Evolutionary conservation across 2,329 filamentous ascomycete genomes (phyloP), one percentile per base, ranked within the genome.

Genomic region (Ustulina deusta): DNA sequence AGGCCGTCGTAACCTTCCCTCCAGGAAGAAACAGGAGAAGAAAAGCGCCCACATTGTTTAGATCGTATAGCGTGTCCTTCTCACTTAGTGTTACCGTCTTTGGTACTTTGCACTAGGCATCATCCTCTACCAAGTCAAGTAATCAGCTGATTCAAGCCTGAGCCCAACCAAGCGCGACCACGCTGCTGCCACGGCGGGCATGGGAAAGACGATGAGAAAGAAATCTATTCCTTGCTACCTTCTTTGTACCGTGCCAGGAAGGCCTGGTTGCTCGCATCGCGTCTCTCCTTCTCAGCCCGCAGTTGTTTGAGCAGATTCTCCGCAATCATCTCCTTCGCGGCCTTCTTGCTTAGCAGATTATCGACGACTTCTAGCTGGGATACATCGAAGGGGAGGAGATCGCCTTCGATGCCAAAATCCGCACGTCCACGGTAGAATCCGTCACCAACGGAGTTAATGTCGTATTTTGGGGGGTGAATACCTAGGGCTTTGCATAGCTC

Each of bases 301-400:
- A 87, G 66, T 73, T 78, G 80, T 6, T 42, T 68, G 15, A 85
- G 69, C 2, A 86, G 73, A 36, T 72, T 69, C 69, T 80, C 77
- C 0, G 83, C 82, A 3, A 86, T 73, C 61, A 73, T 74, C 66
- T 81, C 76, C 70, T 75, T 81, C 0, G 82, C 77, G 10, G 74
- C 66, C 49, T 74, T 77, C 71, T 77, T 79, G 2, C 80, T 78
- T 3, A 74, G 73, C 9, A 82, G 73, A 5, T 77, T 66, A 15
- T 71, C 56, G 36, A 74, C 73, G 46, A 51, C 63, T 10, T 61
- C 63, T 13, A 67, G 69, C 15, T n/a, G 2, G 0, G 38, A 34
- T 27, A n/a, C 17, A 34, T 64, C 60, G 52, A 76, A 67, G 32
- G 52, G 62, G 2, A 72, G 46, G 2, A 64, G 51, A 11, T 10